Evolutionary conservation across 352 stramenopile genomes (phyloP).

Genomic region (Phytophthora cryptogea): DNA sequence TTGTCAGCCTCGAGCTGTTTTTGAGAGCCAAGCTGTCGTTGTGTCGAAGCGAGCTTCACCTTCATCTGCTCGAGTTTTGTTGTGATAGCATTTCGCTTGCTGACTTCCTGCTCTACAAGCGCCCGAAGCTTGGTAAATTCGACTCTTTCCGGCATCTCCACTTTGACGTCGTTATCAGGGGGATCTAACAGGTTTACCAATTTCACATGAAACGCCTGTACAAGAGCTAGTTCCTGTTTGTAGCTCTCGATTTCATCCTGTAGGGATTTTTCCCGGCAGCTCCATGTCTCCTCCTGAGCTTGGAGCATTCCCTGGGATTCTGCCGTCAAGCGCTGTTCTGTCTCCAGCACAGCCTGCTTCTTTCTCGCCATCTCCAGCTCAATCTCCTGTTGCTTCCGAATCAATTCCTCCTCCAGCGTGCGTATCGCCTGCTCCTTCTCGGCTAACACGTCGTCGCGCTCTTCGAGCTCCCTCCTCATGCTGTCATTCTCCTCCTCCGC

Average conservation of each 20-base stretch:
- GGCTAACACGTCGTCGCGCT: slow-evolving; percentile 18
- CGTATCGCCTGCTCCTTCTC: slow-evolving; percentile 22
- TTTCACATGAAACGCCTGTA: slow-evolving; percentile 45
- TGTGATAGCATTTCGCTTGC: slow-evolving; percentile 28
- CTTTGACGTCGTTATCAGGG: not conserved
- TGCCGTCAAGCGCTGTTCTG: slow-evolving; percentile 23
- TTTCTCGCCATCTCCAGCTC: slow-evolving; percentile 36
- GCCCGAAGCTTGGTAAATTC: slow-evolving; percentile 39
- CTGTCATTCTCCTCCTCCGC: slow-evolving; percentile 49
- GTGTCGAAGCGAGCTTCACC: slow-evolving; percentile 30
- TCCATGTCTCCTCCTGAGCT: slow-evolving; percentile 39
- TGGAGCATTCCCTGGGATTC: slow-evolving; percentile 39
- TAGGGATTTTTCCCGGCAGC: slow-evolving; percentile 25
- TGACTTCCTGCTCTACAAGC: slow-evolving; percentile 43
- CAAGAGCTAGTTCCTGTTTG: slow-evolving; percentile 23
- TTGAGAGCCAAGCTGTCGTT: slow-evolving; percentile 47
- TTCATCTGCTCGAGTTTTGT: slow-evolving; percentile 35
- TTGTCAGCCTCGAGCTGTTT: slow-evolving; percentile 58
- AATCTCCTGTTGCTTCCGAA: slow-evolving; percentile 32
- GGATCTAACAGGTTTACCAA: slow-evolving; percentile 39
- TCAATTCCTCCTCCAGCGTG: slow-evolving; percentile 33
- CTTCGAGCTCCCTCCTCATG: slow-evolving; percentile 28
- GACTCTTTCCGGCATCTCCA: slow-evolving; percentile 18
- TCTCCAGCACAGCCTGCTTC: slow-evolving; percentile 25
- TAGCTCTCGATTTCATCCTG: slow-evolving; percentile 18